Evolutionary conservation across 768 basidiomycete genomes (phyloP).

Genomic region (Suillus luteus): DNA sequence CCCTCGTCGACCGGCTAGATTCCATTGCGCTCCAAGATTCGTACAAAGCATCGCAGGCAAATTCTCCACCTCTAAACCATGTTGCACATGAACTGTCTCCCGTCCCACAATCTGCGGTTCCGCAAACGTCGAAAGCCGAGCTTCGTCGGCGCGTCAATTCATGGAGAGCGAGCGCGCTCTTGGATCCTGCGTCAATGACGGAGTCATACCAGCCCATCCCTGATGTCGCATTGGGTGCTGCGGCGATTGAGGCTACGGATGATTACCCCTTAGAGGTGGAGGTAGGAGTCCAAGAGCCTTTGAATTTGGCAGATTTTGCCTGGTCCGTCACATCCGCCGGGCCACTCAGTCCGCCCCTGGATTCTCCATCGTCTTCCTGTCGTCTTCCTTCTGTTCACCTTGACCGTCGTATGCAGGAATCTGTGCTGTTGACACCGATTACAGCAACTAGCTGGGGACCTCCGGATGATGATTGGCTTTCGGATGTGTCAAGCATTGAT

Average conservation of each 20-base stretch:
- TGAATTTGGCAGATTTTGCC: slow-evolving; percentile 62
- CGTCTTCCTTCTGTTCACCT: slow-evolving; percentile 57
- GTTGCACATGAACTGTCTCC: slow-evolving; percentile 52
- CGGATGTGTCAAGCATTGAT: slow-evolving; percentile 35
- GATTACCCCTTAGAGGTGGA: slow-evolving; percentile 23
- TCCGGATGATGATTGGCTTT: slow-evolving; percentile 44
- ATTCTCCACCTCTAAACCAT: slow-evolving; percentile 24
- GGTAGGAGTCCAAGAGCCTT: slow-evolving; percentile 30
- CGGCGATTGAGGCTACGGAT: slow-evolving; percentile 22
- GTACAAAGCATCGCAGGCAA: slow-evolving; percentile 25
- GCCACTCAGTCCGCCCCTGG: slow-evolving; percentile 49
- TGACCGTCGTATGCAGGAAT: slow-evolving; percentile 54
- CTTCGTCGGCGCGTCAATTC: slow-evolving; percentile 60
- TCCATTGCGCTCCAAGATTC: slow-evolving; percentile 40
- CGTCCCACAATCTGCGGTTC: slow-evolving; percentile 63
- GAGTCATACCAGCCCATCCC: slow-evolving; percentile 28
- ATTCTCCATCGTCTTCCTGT: slow-evolving; percentile 41
- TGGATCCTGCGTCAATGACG: slow-evolving; percentile 50
- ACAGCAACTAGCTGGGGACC: slow-evolving; percentile 55
- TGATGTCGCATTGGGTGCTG: slow-evolving; percentile 17
- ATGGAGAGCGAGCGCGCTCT: slow-evolving; percentile 63
- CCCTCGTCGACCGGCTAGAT: slow-evolving; percentile 68
- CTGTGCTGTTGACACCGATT: slow-evolving; percentile 51
- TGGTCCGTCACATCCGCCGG: slow-evolving; percentile 74
- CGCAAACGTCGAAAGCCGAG: slow-evolving; percentile 50